Conservation (phyloP, 1,284 basidiomycete species). For the Serendipita sp. region DNA sequence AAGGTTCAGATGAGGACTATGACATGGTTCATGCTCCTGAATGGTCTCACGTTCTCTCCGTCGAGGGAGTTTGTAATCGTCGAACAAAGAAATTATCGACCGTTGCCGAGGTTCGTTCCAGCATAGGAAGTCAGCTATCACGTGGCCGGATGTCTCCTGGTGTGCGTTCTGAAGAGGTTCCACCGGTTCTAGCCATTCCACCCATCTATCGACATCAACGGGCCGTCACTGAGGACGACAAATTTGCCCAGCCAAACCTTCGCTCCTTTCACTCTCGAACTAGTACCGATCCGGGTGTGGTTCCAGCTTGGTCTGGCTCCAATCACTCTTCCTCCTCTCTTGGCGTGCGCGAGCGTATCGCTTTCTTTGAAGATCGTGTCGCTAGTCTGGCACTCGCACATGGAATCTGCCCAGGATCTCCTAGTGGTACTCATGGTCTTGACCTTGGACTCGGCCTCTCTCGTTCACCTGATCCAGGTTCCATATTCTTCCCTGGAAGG, state of each 20-base stretch:
- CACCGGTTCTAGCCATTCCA: background rate
- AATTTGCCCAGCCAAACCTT: background rate
- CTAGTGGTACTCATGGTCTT: background rate
- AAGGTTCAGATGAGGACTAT: background rate
- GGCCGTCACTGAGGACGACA: background rate
- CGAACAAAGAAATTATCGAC: background rate
- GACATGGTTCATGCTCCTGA: background rate
- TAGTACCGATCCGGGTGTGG: background rate
- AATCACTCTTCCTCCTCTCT: background rate
- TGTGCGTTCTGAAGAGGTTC: background rate
- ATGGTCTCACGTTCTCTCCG: background rate
- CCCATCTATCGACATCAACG: background rate
- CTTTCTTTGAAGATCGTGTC: background rate
- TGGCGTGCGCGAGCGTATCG: background rate
- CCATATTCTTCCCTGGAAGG: background rate
- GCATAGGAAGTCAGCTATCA: background rate
- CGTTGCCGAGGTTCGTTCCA: background rate
- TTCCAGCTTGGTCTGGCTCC: background rate
- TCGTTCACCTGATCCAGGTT: background rate
- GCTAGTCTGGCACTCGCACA: background rate
- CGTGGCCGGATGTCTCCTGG: background rate
- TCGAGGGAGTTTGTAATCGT: background rate
- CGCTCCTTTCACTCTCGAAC: background rate
- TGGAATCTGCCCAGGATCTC: background rate
- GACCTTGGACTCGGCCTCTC: background rate